Evolutionary conservation across 2,329 filamentous ascomycete genomes (phyloP).

Genomic region (Phoma sp.): DNA sequence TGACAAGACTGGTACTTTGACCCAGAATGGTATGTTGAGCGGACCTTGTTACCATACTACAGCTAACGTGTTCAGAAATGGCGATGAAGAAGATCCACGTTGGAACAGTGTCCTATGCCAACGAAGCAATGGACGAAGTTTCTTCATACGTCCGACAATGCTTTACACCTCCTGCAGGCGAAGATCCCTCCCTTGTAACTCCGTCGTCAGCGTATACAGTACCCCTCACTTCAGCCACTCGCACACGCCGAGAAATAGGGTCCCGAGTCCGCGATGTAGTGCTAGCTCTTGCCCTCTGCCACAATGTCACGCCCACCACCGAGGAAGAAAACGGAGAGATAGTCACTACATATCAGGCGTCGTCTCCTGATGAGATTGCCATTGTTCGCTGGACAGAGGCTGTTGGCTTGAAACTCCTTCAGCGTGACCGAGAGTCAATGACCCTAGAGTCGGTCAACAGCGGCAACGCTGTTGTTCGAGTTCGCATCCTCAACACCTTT

Average conservation of each 20-base stretch:
- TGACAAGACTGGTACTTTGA: constrained; percentile 97
- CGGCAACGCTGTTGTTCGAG: constrained; percentile 77
- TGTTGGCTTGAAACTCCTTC: constrained; percentile 82
- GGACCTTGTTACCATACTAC: background rate
- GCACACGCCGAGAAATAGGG: constrained; percentile 91
- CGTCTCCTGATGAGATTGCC: constrained; percentile 96
- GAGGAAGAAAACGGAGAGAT: constrained; percentile 82
- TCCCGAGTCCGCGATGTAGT: constrained; percentile 92
- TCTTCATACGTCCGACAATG: constrained; percentile 83
- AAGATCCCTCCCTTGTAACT: constrained; percentile 65
- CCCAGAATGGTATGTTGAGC: constrained; percentile 73
- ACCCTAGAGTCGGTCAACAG: constrained; percentile 78
- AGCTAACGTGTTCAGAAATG: constrained; percentile 69
- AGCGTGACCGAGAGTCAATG: constrained; percentile 88
- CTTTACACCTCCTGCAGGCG: constrained; percentile 63
- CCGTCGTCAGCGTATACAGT: constrained; percentile 75
- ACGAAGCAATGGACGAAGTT: constrained; percentile 99
- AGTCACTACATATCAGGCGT: constrained; percentile 90
- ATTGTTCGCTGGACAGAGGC: constrained; percentile 96
- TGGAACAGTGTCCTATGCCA: constrained; percentile 96
- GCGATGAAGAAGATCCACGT: constrained; percentile 99
- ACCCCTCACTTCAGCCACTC: constrained; percentile 71
- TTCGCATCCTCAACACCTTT: constrained; percentile 91
- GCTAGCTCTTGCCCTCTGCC: constrained; percentile 88
- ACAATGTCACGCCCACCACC: constrained; percentile 92